These are phyloP conservation scores for Fusarium hainanense DNA, from an alignment of 2,329 filamentous ascomycete species.

Conservation along the genomic window DNA sequence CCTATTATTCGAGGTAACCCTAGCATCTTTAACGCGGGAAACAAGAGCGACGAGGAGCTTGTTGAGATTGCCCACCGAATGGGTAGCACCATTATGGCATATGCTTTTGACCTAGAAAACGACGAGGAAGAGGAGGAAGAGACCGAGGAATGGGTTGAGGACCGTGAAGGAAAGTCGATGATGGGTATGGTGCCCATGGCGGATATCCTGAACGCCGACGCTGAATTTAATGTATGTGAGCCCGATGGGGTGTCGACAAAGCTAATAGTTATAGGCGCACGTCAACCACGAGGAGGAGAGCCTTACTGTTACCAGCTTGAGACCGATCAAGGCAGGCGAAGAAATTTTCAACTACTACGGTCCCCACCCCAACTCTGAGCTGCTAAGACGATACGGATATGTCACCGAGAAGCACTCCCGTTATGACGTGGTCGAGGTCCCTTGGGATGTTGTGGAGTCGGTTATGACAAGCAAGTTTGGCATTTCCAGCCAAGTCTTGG, in stretches of 20 bases:
- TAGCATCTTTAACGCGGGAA: constrained; percentile 55
- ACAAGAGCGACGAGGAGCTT: constrained; percentile 58
- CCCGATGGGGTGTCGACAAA: background rate
- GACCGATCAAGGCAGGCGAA: constrained; percentile 74
- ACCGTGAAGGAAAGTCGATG: constrained; percentile 65
- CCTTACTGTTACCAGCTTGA: constrained; percentile 78
- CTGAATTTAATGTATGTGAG: constrained; percentile 78
- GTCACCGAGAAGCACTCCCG: constrained; percentile 80
- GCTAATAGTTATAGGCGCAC: constrained; percentile 56
- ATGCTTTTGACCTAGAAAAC: constrained; percentile 83
- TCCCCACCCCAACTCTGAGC: constrained; percentile 81
- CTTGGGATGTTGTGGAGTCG: constrained; percentile 67
- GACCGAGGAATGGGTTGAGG: constrained; percentile 73
- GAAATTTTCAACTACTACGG: constrained; percentile 93
- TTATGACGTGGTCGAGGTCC: constrained; percentile 86
- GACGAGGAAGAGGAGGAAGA: constrained; percentile 69
- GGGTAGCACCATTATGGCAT: constrained; percentile 91
- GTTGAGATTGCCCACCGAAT: constrained; percentile 75
- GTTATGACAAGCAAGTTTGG: constrained; percentile 55
- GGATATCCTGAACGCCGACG: constrained; percentile 90
- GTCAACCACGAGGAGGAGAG: constrained; percentile 64
- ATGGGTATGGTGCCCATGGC: constrained; percentile 94
- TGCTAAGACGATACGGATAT: constrained; percentile 88
- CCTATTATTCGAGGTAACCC: constrained; percentile 61
- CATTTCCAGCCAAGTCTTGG: constrained; percentile 53